Evolutionary conservation across 139 green algal species (phyloP), one percentile per base, ranked within the genome.

Genomic region (Chlamydomonas incerta): DNA sequence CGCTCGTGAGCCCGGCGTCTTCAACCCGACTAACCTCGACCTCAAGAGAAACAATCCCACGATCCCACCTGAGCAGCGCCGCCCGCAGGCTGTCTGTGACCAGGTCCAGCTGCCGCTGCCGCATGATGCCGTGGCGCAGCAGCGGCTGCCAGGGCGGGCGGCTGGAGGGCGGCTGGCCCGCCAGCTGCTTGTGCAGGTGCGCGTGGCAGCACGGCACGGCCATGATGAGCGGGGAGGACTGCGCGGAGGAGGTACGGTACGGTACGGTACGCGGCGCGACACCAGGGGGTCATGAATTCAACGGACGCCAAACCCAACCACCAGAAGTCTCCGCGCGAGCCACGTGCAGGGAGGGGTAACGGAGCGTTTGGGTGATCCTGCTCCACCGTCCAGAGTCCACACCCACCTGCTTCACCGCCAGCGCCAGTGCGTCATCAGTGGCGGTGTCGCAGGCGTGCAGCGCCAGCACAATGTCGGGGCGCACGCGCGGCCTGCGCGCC

Each of bases 391-490:
- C n/a, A n/a, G n/a, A n/a, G n/a, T n/a, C n/a, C n/a, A n/a, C n/a
- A n/a, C n/a, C 4, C 58, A 91, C 88, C 88, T 91, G 88, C 83
- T 87, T 83, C 29, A 95, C 83, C 1, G 88, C 91, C 50, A 93
- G 76, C 0, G 91, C 90, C 23, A 96, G 80, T 0, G 93, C 87
- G 20, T 95, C 91, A 57, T 96, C 93, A 0, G 92, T 96, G 23
- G 93, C 93, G 11, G 92, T 94, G 87, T 96, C 93, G 69, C 93
- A 96, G 13, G 93, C 93, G 74, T 96, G 93, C 69, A 96, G 88
- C 41, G 93, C 93, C 0, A 96, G 35, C 63, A 95, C 88, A 0
- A 94, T 87, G 74, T 94, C 91, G 3, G 91, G 91, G 29, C 63
- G 76, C 21, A 62, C 77, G 5, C 23, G 72, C 34, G 80, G 87